phyloP scores from a whole-genome alignment of 768 basidiomycete species.

The Russula virescens region DNA sequence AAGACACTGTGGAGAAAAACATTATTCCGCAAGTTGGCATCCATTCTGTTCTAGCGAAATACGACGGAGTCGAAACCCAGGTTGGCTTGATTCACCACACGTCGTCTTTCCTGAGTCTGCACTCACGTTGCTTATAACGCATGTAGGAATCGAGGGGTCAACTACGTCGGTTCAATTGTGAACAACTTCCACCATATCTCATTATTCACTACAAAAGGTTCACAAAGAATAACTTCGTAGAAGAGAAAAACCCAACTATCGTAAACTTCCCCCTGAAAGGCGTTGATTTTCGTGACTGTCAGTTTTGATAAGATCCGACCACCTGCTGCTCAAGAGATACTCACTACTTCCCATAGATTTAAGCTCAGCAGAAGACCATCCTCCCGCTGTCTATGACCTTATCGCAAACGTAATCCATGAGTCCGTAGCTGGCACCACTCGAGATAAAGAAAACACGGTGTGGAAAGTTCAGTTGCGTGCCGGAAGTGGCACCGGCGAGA shows the following conservation, averaged over 20 bases:
- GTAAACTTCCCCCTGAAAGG: constrained; percentile 95
- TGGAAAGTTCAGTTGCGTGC: constrained; percentile 90
- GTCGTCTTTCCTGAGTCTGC: constrained; percentile 17
- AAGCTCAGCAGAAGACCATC: constrained; percentile 55
- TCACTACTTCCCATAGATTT: constrained; percentile 50
- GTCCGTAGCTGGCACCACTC: constrained; percentile 91
- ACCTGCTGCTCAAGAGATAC: not conserved
- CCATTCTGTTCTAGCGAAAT: constrained; percentile 85
- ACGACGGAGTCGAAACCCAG: constrained; percentile 87
- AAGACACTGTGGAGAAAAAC: constrained; percentile 94
- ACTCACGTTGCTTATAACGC: constrained; percentile 16
- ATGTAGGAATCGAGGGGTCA: constrained; percentile 76
- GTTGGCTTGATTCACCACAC: constrained; percentile 36
- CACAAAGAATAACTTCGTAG: constrained; percentile 92
- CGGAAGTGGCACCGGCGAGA: constrained; percentile 68
- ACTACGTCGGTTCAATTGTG: constrained; percentile 86
- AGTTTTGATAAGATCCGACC: constrained; percentile 31
- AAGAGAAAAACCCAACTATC: constrained; percentile 98
- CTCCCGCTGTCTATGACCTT: constrained; percentile 81
- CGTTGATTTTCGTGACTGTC: constrained; percentile 89
- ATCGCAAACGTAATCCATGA: constrained; percentile 94
- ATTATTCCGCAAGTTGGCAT: constrained; percentile 98
- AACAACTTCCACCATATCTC: constrained; percentile 83
- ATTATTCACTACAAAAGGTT: constrained; percentile 95
- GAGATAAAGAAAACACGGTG: constrained; percentile 83